Base-by-base conservation (phyloP, 2,329 filamentous ascomycete species). In the Apiospora saccharicola region DNA sequence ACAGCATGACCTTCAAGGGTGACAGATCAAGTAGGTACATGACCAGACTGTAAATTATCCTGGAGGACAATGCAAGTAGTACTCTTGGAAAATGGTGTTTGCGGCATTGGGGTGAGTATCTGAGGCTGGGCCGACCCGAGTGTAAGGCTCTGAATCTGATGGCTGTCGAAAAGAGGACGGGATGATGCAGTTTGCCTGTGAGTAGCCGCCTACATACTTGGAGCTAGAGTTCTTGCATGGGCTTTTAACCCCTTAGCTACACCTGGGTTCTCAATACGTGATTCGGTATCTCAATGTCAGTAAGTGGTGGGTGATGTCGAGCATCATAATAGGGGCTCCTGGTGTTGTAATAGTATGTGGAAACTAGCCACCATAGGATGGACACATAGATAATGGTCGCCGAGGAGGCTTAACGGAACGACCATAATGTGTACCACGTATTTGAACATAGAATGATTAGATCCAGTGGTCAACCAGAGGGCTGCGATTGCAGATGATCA, bases 41-140 rank as follows among this genome's bases (percentile, higher is more conserved):
- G 37, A 5, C 37, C 19, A 16, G 57, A 22, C 19, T n/a, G 22
- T 3, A 12, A 8, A 24, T 5, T 19, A 8, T 5, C 24, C 13
- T 3, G 0, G 19, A 10, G 8, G 0, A 3, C 2, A 3, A 41
- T 19, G 22, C 22, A 6, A 24, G 22, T 5, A 41, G 0, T 41
- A n/a, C 3, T 37, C 19, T 8, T 19, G 12, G 1, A 10, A 10
- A 14, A 61, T n/a, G 19, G 0, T 34, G 41, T n/a, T 12, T 13
- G 10, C 26, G 3, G 3, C 26, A 26, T 51, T 4, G 10, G 24
- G 13, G 4, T 49, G 49, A 51, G n/a, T 24, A 51, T n/a, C 49
- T n/a, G 49, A 13, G 8, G 47, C 22, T 24, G 10, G n/a, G 10
- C 22, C 1, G 22, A 13, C 22, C 47, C 47, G 12, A 13, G 14